Base-by-base conservation (phyloP, 192 early-diverging fungal genomes). In the Umbelopsis isabellina region DNA sequence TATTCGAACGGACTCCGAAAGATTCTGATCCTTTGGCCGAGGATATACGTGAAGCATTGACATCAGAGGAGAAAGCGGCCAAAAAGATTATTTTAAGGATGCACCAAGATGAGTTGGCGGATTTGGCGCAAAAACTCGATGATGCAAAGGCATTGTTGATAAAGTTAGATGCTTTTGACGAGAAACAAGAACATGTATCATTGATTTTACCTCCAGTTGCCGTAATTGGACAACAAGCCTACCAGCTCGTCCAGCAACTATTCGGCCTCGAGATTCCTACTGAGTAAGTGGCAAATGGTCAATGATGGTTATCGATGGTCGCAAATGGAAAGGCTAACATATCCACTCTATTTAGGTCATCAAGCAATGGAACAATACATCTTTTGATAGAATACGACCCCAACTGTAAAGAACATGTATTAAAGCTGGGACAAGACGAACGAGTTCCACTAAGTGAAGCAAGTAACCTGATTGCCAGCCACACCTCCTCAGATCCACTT, bases 101-200 rank as follows among this genome's bases (percentile, higher is more conserved):
- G 55, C 55, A 61, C 16, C 55, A 61, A 35, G 55, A 61, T 35
- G 55, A 61, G 25, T 33, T 61, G 27, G 27, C 55, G 25, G 55
- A 61, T 16, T 35, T 61, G 15, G 55, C 55, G 27, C 55, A 61
- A 35, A 61, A 61, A 30, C 11, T 61, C 12, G 25, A 33, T 18
- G 55, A 61, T 15, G 55, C 55, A 11, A 18, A 61, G 16, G 27
- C 55, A 5, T 33, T 61, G 55, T n/a, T 61, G 11, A 4, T 1
- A 7, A 61, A 35, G 13, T 30, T 61, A 1, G 55, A 61, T 16
- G 55, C 15, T 8, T 61, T 61, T 35, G 55, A 18, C 33, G 12
- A 16, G 0, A 25, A 61, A 35, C 13, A 61, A 30, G 16, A 5
- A 18, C 55, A 61, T 16, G 30, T 33, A 11, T 3, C 30, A n/a